A percentile compares a stretch with the other conserved stretches of the same genome.
Conservation (phyloP, 1,139 yeast genomes). For the Pichia cactophila region DNA sequence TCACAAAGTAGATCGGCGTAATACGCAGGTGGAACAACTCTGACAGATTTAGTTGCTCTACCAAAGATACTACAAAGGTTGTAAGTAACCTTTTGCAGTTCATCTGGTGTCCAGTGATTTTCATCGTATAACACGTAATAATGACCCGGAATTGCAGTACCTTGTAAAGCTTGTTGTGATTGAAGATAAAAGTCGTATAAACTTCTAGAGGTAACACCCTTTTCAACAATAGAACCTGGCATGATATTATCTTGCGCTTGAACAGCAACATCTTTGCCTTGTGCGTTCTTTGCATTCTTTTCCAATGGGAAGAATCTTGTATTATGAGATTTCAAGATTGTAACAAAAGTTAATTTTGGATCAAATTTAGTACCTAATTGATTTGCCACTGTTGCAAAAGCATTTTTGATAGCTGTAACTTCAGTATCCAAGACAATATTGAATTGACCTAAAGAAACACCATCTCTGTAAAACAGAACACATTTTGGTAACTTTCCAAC, state of each 20-base stretch:
- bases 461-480: conserved; percentile 29
- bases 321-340: conserved; percentile 25
- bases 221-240: conserved; percentile 28
- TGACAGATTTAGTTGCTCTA: conserved; percentile 28
- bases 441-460: conserved; percentile 29
- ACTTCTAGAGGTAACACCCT: conserved; percentile 26
- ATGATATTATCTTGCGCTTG: conserved; percentile 20
- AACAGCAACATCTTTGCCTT: conserved; percentile 18
- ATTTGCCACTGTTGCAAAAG: conserved; percentile 17
- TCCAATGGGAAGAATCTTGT: conserved; percentile 27
- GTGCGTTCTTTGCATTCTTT: conserved; percentile 21
- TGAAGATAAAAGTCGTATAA: conserved; percentile 27
- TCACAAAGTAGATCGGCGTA: conserved; percentile 27
- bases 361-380: conserved; percentile 15
- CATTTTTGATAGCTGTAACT: conserved; percentile 23
- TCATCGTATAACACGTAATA: conserved; percentile 28
- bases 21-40: conserved; percentile 28
- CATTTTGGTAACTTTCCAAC: conserved; percentile 22
- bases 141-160: conserved; percentile 30
- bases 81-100: conserved; percentile 23
- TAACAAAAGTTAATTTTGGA: conserved; percentile 26
- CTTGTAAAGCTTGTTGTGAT: conserved; percentile 29
- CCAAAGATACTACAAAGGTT: conserved; percentile 27
- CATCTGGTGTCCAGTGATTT: conserved; percentile 24
- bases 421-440: conserved; percentile 23